Conservation (phyloP, 148 eudicot species). For the Linanthus parryae region DNA sequence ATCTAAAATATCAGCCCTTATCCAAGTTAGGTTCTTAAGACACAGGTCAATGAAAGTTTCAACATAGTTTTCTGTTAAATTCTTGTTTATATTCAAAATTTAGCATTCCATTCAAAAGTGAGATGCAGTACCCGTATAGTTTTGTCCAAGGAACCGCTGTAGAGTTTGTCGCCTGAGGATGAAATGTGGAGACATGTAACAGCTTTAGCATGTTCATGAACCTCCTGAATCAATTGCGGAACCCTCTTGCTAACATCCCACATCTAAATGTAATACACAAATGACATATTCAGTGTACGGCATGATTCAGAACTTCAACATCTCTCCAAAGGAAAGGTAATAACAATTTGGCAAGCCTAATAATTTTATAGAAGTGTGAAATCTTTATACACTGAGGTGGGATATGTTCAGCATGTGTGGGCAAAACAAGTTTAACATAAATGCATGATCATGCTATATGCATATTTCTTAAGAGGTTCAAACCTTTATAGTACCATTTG, state of each 20-base stretch:
- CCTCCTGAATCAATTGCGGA: conserved; percentile 43
- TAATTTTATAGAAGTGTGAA: too few species aligned
- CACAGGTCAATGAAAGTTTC: background rate
- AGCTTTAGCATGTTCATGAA: conserved; percentile 42
- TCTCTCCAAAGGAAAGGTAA: too few species aligned
- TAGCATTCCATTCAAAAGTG: background rate
- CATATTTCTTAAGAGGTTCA: background rate
- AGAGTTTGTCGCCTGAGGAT: conserved; percentile 34
- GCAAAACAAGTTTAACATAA: background rate
- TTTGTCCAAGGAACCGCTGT: conserved; percentile 51
- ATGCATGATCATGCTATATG: background rate
- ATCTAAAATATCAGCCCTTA: too few species aligned
- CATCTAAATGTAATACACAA: conserved; percentile 19
- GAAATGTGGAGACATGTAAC: conserved; percentile 42
- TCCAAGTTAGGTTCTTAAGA: background rate
- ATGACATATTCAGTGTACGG: background rate
- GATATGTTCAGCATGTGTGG: background rate
- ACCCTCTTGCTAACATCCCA: conserved; percentile 38
- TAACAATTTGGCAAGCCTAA: too few species aligned
- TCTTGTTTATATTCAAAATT: background rate
- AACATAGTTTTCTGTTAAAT: background rate
- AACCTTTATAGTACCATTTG: conserved; percentile 57
- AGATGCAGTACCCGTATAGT: conserved; percentile 35
- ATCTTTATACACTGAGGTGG: background rate
- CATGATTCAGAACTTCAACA: background rate